These are phyloP conservation scores for Beauveria australis DNA, from an alignment of 2,329 filamentous ascomycete species.

Conservation along the genomic window DNA sequence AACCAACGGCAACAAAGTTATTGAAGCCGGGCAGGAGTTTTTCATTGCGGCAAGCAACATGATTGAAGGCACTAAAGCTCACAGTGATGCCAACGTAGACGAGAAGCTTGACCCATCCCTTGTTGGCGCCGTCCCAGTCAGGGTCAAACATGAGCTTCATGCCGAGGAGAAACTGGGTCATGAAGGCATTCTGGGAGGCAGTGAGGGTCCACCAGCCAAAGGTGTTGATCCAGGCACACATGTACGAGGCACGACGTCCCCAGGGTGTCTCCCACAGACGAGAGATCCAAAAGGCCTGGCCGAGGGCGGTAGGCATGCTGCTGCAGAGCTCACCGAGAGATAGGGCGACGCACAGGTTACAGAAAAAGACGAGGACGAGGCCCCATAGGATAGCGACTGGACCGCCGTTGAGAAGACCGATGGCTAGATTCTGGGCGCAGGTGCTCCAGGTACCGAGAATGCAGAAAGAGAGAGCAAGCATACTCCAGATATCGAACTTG, in stretches of 20 bases:
- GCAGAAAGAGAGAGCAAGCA: slow-evolving; percentile 49
- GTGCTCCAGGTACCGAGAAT: slow-evolving; percentile 52
- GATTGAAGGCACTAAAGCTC: slow-evolving; percentile 40
- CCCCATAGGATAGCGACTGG: slow-evolving; percentile 49
- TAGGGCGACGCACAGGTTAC: slow-evolving; percentile 45
- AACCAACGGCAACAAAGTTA: slow-evolving; percentile 46
- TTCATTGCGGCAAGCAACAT: slow-evolving; percentile 39
- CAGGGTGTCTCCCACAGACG: slow-evolving; percentile 26
- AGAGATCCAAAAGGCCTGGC: slow-evolving; percentile 49
- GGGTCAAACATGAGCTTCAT: slow-evolving; percentile 46
- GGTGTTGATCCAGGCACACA: slow-evolving; percentile 53
- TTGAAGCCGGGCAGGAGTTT: slow-evolving; percentile 39
- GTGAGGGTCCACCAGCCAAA: slow-evolving; percentile 52
- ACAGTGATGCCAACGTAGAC: slow-evolving; percentile 44
- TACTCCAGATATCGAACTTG: slow-evolving; percentile 47
- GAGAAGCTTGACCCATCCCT: slow-evolving; percentile 47
- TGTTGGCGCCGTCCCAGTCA: slow-evolving; percentile 34
- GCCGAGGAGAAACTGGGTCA: slow-evolving; percentile 49
- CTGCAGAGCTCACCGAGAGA: slow-evolving; percentile 49
- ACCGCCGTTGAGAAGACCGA: slow-evolving; percentile 46
- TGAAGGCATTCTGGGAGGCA: slow-evolving; percentile 48
- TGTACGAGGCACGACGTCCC: slow-evolving; percentile 44
- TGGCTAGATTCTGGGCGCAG: slow-evolving; percentile 40
- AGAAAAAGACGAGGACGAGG: slow-evolving; percentile 41
- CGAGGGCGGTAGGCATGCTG: slow-evolving; percentile 51